Percentiles rank a stretch among this genome's conserved stretches.
Evolutionary conservation across 1,284 basidiomycete genomes (phyloP).

Genomic region (Anthracocystis panici-leucophaei): DNA sequence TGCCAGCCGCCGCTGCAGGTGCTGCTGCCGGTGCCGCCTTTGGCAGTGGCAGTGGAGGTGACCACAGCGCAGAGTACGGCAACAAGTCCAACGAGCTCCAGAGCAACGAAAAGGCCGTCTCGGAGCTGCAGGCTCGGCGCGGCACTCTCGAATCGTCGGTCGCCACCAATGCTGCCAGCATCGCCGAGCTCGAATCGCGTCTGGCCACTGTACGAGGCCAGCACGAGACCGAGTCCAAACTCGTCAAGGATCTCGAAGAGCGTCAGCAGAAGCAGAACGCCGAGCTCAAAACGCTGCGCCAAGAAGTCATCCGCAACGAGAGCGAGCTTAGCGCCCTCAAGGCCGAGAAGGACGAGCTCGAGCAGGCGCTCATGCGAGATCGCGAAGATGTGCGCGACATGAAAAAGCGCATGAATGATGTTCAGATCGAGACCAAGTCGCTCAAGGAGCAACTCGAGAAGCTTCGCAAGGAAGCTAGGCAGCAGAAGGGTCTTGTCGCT

Average conservation of each 20-base stretch:
- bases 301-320: constrained; percentile 88
- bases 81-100: constrained; percentile 58
- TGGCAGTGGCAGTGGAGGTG: constrained; percentile 16
- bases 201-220: constrained; percentile 74
- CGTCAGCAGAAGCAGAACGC: constrained; percentile 79
- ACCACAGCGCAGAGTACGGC: constrained; percentile 53
- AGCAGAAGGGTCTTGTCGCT: constrained; percentile 92
- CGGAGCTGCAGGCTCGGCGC: constrained; percentile 53
- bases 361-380: constrained; percentile 86
- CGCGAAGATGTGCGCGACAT: constrained; percentile 93
- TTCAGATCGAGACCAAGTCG: constrained; percentile 79
- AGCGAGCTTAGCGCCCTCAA: constrained; percentile 89
- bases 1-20: constrained; percentile 21
- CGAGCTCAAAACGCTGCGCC: constrained; percentile 81
- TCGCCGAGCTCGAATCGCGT: constrained; percentile 66
- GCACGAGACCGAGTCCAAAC: constrained; percentile 84
- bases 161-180: constrained; percentile 44
- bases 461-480: constrained; percentile 90
- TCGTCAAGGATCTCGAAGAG: constrained; percentile 80
- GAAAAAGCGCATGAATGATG: constrained; percentile 84
- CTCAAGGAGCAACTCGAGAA: constrained; percentile 86
- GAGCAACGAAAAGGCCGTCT: constrained; percentile 59
- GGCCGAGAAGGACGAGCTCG: constrained; percentile 91
- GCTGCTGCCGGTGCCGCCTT: constrained; percentile 26
- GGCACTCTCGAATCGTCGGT: constrained; percentile 46